phyloP scores from a whole-genome alignment of 306 rosid genomes.

The Hylodesmum podocarpum region DNA sequence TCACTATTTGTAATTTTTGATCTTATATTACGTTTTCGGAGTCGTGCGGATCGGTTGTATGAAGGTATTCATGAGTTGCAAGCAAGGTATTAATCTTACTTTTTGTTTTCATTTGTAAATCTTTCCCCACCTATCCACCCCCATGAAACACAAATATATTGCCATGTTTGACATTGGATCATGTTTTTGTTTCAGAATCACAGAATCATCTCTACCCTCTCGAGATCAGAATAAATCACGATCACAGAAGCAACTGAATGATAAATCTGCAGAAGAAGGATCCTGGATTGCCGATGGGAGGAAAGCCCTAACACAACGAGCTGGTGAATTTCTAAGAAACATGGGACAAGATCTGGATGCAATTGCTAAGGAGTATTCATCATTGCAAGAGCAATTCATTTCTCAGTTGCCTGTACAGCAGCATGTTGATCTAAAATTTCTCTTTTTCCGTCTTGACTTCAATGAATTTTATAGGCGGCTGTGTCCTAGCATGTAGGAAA shows the following conservation, averaged over 20 bases:
- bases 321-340: slow-evolving; percentile 78
- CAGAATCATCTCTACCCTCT: slow-evolving; percentile 63
- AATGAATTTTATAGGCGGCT: slow-evolving; percentile 80
- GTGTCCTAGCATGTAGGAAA: slow-evolving; percentile 50
- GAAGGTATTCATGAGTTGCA: slow-evolving; percentile 94
- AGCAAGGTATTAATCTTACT: slow-evolving; percentile 62
- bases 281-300: slow-evolving; percentile 90
- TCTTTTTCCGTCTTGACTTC: slow-evolving; percentile 93
- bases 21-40: slow-evolving; percentile 82
- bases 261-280: slow-evolving; percentile 50
- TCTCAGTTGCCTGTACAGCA: slow-evolving; percentile 94
- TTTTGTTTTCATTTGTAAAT: slow-evolving; percentile 14
- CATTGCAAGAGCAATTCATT: slow-evolving; percentile 81
- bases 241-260: slow-evolving; percentile 45
- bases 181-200: slow-evolving; percentile 53
- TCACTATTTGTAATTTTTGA: slow-evolving; percentile 84
- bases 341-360: slow-evolving; percentile 79
- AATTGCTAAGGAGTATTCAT: slow-evolving; percentile 81
- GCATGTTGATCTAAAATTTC: slow-evolving; percentile 96
- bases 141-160: neutral
- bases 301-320: slow-evolving; percentile 83
- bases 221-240: slow-evolving; percentile 60
- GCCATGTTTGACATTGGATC: slow-evolving; percentile 20
- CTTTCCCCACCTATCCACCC: neutral
- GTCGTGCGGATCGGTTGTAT: slow-evolving; percentile 79